A percentile compares a stretch with the other conserved stretches of the same genome.
phyloP scores from a whole-genome alignment of 75 land plant genomes.

The Gnetum montanum region DNA sequence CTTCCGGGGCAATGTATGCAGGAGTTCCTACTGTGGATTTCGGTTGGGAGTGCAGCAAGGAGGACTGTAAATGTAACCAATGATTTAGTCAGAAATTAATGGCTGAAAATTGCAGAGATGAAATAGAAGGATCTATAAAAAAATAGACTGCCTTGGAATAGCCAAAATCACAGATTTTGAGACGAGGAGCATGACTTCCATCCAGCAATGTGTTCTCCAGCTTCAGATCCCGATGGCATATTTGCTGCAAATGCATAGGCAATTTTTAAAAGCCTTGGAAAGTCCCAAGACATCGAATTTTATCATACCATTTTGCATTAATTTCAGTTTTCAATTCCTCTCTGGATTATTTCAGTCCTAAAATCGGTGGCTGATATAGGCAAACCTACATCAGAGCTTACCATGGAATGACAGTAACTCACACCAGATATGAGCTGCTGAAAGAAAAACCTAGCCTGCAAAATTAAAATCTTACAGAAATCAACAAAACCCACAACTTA shows the following conservation, averaged over 20 bases:
- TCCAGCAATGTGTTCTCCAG: conserved; percentile 48
- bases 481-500: background rate
- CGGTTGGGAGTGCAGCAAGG: conserved; percentile 49
- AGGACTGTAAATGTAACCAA: conserved; percentile 27
- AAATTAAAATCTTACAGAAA: background rate
- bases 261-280: background rate
- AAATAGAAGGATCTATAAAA: background rate
- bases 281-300: background rate
- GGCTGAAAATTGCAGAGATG: background rate
- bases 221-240: conserved; percentile 52
- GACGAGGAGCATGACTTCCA: conserved; percentile 39
- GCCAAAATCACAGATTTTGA: conserved; percentile 57
- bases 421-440: conserved; percentile 35
- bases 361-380: too few species aligned
- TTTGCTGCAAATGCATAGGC: conserved; percentile 26
- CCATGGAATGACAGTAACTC: conserved; percentile 29
- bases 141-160: conserved; percentile 44
- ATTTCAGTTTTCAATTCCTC: too few species aligned
- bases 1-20: conserved; percentile 58
- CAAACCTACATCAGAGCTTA: too few species aligned
- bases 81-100: background rate
- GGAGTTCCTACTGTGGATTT: conserved; percentile 60
- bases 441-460: conserved; percentile 29
- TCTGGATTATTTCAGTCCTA: too few species aligned
- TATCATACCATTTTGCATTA: too few species aligned